Conservation (phyloP, 2,329 filamentous ascomycete genomes). For the Tolypocladium album region DNA sequence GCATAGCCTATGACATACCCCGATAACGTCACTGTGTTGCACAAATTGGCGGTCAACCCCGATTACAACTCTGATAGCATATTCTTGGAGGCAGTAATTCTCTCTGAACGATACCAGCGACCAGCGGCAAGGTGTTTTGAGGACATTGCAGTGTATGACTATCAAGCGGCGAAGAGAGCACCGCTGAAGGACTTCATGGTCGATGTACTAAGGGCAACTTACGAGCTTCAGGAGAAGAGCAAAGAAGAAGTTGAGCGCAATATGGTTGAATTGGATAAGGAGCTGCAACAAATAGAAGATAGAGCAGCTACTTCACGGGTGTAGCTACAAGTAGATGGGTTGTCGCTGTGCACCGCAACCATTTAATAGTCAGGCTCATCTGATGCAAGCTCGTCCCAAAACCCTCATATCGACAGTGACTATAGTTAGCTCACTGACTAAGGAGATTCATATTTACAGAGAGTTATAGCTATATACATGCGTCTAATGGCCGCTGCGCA, state of each 20-base stretch:
- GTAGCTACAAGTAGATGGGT: background rate
- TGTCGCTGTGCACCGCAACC: background rate
- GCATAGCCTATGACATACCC: conserved; percentile 70
- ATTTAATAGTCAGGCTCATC: background rate
- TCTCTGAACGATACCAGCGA: conserved; percentile 66
- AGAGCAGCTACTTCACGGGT: background rate
- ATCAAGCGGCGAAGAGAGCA: conserved; percentile 23
- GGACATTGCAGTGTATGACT: conserved; percentile 17
- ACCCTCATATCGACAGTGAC: background rate
- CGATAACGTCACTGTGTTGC: conserved; percentile 72
- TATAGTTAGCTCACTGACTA: too few species aligned
- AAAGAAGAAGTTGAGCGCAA: conserved; percentile 7
- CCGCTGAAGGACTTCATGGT: conserved; percentile 30
- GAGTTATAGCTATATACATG: conserved; percentile 1
- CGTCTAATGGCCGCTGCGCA: background rate
- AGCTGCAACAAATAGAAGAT: conserved; percentile 2
- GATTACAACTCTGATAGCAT: conserved; percentile 34
- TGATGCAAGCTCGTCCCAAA: background rate
- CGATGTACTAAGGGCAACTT: conserved; percentile 23
- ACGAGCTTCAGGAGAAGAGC: conserved; percentile 19
- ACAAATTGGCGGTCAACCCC: conserved; percentile 56
- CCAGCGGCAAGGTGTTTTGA: conserved; percentile 66
- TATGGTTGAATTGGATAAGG: conserved; percentile 5
- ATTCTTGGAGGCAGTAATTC: conserved; percentile 48
- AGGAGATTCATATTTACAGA: background rate